Base-by-base conservation (phyloP, 192 early-diverging fungal species). In the Rhizophagus sp. region DNA sequence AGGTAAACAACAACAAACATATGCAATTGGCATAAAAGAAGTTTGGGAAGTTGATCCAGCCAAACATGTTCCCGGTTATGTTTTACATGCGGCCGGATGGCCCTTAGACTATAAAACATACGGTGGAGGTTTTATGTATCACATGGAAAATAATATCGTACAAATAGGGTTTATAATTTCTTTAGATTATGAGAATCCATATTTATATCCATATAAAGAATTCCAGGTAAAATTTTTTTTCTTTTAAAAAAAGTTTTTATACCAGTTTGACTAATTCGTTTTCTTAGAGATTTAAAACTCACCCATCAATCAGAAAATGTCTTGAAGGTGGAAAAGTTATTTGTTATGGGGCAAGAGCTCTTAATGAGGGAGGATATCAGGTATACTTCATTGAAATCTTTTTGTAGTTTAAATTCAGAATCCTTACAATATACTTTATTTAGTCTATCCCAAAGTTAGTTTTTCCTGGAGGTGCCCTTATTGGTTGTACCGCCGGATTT, bases 21-120 rank as follows among this genome's bases (percentile, higher is more conserved):
- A 99, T 79, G 98, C 94, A 15, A 88, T 99, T 63, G 98, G 98
- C 11, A 82, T 99, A 74, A 99, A 99, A 88, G 98, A 99, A 87
- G 95, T 96, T 52, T 99, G 98, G 98, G 97, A 99, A 85, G 84
- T 99, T 24, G 90, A 91, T 67, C 93, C 93, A 1, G 90, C 86
- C 39, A 97, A 98, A 76, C 95, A 95, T 81, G 83, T 92, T 39
- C 91, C 92, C 1, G 98, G 98, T 24, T 88, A 92, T 22, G 91
- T 96, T 30, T 74, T 92, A 30, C 98, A 99, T 81, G 91, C 96
- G 22, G 81, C 97, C 75, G 98, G 98, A 25, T 99, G 94, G 88
- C 98, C 98, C 33, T 87, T 96, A 49, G 93, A 97, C 83, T 94
- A 89, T 76, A 71, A 93, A 73, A 97, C 98, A 8, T 99, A 99